Base-by-base conservation (phyloP, 1,284 basidiomycete genomes). In the Laetiporus sulphureus region DNA sequence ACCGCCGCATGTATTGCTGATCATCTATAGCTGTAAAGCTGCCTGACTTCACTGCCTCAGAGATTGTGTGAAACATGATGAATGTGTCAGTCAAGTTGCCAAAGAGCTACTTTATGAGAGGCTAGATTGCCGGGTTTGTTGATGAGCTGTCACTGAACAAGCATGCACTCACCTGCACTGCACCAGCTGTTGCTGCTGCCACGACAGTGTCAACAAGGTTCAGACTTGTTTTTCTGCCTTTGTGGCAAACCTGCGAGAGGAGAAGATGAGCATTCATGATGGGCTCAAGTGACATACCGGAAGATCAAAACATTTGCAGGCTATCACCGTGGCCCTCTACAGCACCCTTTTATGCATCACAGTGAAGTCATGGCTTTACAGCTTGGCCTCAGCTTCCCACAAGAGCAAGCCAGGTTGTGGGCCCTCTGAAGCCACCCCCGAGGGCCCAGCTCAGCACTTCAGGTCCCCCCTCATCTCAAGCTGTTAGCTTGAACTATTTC, bases 91-190 rank as follows among this genome's bases (percentile, higher is more conserved):
- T 84, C 38, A 93, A 75, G 43, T 81, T 79, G 45, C 88, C 87
- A 55, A 93, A 91, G 18, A 91, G 64, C 35, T 91, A 65, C 53
- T 78, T 79, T 87, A 92, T 89, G 32, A 91, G 69, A 3, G 89
- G 88, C 80, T 57, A 4, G 10, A 22, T 32, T 12, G 40, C n/a
- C 8, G 21, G n/a, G 13, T 19, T 11, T 32, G 21, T 8, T 11
- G 32, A 29, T 13, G 11, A 5, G 8, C 31, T n/a, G n/a, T n/a
- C n/a, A n/a, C n/a, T n/a, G n/a, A n/a, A n/a, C n/a, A n/a, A n/a
- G n/a, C n/a, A 10, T 2, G 23, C 5, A 59, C 70, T 34, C 47
- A 85, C 85, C 72, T 88, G 83, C 15, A 87, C 78, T 25, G 85
- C 79, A 15, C 89, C 89, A 3, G 83, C 78, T 1, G 69, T 80